Percentiles rank a stretch among this genome's conserved stretches.
phyloP scores from a whole-genome alignment of 768 basidiomycete genomes.

The Rhodotorula kratochvilovae region DNA sequence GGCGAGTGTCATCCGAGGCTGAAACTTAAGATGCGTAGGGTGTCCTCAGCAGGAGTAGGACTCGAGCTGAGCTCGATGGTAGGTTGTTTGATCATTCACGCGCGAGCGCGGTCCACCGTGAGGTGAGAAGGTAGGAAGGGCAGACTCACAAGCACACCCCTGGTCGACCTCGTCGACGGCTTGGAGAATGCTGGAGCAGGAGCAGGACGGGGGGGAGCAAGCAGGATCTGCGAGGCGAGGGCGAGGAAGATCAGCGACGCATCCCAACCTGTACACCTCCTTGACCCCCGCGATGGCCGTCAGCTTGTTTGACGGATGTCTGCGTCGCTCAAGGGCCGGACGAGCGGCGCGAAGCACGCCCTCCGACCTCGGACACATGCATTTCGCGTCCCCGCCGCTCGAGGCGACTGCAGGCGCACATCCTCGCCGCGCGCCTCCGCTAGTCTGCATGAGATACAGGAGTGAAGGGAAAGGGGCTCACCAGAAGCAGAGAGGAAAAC shows the following conservation, averaged over 20 bases:
- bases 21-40: slow-evolving; percentile 21
- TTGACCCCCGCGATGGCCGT: neutral
- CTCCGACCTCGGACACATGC: slow-evolving; percentile 29
- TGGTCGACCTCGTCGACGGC: too few species aligned
- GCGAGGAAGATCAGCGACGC: neutral
- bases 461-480: neutral
- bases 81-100: slow-evolving; percentile 11
- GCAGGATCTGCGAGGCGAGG: neutral
- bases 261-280: neutral
- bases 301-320: neutral
- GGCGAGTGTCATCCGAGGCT: slow-evolving; percentile 17
- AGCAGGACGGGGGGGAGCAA: neutral
- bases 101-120: too few species aligned
- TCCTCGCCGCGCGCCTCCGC: slow-evolving; percentile 4
- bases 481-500: neutral
- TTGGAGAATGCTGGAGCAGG: neutral
- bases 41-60: slow-evolving; percentile 9
- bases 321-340: neutral
- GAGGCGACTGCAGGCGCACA: neutral
- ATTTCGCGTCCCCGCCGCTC: neutral
- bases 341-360: neutral
- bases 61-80: neutral
- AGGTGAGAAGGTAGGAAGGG: neutral
- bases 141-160: neutral
- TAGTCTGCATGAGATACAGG: neutral